Conservation (phyloP, 371 early-diverging fungal genomes). For the Mucor saturninus region DNA sequence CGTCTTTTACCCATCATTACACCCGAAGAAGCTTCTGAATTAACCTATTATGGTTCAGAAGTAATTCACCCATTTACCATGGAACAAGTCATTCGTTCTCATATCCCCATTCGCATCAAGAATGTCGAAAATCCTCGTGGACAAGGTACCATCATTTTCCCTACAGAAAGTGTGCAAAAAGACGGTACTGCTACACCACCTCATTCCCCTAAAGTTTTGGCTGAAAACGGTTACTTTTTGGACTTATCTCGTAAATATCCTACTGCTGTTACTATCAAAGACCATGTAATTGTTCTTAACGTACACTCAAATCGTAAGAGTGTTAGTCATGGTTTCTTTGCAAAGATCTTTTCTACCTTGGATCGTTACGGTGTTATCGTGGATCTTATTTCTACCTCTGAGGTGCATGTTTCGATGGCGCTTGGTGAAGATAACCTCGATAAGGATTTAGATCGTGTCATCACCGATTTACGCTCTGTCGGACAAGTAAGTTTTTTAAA, state of each 20-base stretch:
- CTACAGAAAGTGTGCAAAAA: constrained; percentile 56
- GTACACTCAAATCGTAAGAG: constrained; percentile 94
- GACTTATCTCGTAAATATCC: constrained; percentile 81
- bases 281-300: constrained; percentile 90
- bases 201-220: constrained; percentile 68
- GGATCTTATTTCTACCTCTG: constrained; percentile 94
- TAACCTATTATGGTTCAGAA: constrained; percentile 97
- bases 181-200: constrained; percentile 60
- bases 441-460: constrained; percentile 68
- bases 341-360: constrained; percentile 89
- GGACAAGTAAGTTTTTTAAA: constrained; percentile 60
- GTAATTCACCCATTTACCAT: constrained; percentile 99
- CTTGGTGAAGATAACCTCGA: constrained; percentile 70
- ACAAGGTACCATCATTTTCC: constrained; percentile 92
- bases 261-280: constrained; percentile 98
- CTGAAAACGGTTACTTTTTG: constrained; percentile 75
- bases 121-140: constrained; percentile 94
- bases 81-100: constrained; percentile 96
- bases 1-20: constrained; percentile 88
- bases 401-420: constrained; percentile 97
- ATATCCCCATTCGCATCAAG: constrained; percentile 97
- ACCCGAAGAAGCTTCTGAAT: constrained; percentile 98
- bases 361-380: constrained; percentile 90
- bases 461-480: constrained; percentile 69
- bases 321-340: constrained; percentile 95